Conservation (phyloP, 2,329 filamentous ascomycete species). For the Arthrobotrys iridis region DNA sequence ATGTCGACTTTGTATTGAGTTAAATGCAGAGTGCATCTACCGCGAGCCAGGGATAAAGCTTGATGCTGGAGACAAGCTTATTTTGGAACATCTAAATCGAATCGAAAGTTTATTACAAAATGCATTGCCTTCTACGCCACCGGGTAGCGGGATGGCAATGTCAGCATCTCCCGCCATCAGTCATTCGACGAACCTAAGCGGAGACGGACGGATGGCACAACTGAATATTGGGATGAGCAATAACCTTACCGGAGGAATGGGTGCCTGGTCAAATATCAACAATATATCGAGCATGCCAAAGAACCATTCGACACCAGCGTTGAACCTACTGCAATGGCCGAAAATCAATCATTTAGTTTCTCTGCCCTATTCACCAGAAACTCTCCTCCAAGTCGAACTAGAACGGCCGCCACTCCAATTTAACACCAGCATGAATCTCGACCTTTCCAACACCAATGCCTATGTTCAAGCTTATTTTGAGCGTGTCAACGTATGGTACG, state of each 20-base stretch:
- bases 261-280: constrained; percentile 70
- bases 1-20: constrained; percentile 82
- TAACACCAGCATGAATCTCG: constrained; percentile 70
- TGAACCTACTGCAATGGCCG: constrained; percentile 82
- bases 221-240: constrained; percentile 54
- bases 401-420: constrained; percentile 76
- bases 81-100: constrained; percentile 78
- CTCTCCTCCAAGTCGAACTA: constrained; percentile 84
- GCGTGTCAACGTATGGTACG: constrained; percentile 84
- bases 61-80: constrained; percentile 85
- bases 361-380: constrained; percentile 80
- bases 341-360: constrained; percentile 81
- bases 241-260: constrained; percentile 68
- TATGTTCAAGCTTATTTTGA: constrained; percentile 85
- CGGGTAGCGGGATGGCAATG: constrained; percentile 67
- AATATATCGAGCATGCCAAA: constrained; percentile 90
- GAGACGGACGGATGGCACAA: constrained; percentile 67
- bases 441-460: constrained; percentile 76
- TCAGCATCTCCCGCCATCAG: constrained; percentile 73
- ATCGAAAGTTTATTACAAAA: constrained; percentile 83
- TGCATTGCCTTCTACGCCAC: constrained; percentile 64
- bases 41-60: constrained; percentile 87
- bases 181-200: constrained; percentile 71
- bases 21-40: constrained; percentile 84
- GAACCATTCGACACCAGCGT: constrained; percentile 80